A percentile compares a stretch with the other conserved stretches of the same genome.
phyloP scores from a whole-genome alignment of 2,329 filamentous ascomycete species.

The Pseudogymnoascus sp. region DNA sequence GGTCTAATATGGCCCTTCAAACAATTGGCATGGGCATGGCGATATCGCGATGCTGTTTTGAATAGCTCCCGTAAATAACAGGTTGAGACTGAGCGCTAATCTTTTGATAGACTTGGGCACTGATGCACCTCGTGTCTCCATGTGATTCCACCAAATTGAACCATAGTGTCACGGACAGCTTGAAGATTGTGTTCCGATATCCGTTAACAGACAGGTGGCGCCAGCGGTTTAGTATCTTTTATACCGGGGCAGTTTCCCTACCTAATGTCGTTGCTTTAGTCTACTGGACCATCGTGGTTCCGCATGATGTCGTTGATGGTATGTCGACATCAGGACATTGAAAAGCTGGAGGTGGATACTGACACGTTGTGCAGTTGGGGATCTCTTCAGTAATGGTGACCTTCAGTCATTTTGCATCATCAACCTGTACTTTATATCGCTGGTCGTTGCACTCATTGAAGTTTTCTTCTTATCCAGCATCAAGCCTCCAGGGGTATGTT shows the following conservation, averaged over 20 bases:
- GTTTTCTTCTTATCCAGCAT: constrained; percentile 27
- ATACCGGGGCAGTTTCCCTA: constrained; percentile 23
- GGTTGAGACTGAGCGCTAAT: background rate
- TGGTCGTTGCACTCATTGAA: constrained; percentile 26
- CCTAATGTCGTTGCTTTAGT: constrained; percentile 25
- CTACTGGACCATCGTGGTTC: constrained; percentile 25
- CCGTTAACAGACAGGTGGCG: constrained; percentile 17
- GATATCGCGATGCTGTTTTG: background rate
- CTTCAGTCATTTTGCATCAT: constrained; percentile 21
- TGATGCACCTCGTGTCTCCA: constrained; percentile 27
- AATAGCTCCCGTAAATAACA: background rate
- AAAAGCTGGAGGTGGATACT: constrained; percentile 5
- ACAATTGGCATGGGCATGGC: background rate
- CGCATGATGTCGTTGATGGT: constrained; percentile 12
- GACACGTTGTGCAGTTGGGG: constrained; percentile 14
- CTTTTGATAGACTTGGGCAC: constrained; percentile 23
- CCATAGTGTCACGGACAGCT: constrained; percentile 1
- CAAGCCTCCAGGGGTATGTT: constrained; percentile 23
- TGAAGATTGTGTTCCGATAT: constrained; percentile 21
- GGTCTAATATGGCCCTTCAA: too few relatives aligned
- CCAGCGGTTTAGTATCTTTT: constrained; percentile 27
- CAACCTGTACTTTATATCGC: constrained; percentile 22
- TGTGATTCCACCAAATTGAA: constrained; percentile 14
- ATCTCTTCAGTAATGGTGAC: constrained; percentile 19
- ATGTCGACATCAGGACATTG: background rate